Evolutionary conservation across 257 asterid species (phyloP).

Genomic region (Capsicum rhomboideum): DNA sequence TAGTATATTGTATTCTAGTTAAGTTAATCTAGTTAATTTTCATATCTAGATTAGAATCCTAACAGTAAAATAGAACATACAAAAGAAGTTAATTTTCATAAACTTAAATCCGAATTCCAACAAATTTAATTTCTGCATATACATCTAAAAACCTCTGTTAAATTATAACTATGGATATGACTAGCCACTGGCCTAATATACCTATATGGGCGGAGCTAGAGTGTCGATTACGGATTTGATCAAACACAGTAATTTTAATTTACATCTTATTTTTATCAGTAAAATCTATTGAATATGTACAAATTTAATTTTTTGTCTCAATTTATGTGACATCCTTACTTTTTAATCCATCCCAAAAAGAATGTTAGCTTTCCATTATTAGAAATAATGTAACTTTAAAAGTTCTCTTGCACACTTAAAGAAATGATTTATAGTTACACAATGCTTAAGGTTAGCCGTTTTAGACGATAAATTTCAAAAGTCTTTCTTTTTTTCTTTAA

Average conservation of each 20-base stretch:
- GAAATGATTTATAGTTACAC: not conserved
- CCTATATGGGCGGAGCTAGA: not conserved
- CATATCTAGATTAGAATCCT: too few species aligned
- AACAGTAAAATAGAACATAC: not conserved
- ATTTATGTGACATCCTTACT: not conserved
- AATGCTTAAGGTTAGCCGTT: not conserved
- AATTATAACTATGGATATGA: not conserved
- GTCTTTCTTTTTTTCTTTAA: too few species aligned
- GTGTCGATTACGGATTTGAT: accelerated
- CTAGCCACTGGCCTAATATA: not conserved
- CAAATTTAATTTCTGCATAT: not conserved
- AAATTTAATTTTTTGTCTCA: not conserved
- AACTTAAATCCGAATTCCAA: not conserved
- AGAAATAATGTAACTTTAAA: not conserved
- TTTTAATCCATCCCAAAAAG: not conserved
- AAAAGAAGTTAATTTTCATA: not conserved
- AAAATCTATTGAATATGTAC: not conserved
- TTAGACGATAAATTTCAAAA: not conserved
- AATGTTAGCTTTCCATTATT: not conserved
- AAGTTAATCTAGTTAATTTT: too few species aligned
- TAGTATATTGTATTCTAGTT: too few species aligned
- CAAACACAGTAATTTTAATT: not conserved
- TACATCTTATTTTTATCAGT: too few species aligned
- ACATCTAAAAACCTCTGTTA: not conserved
- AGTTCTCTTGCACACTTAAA: not conserved